These are phyloP conservation scores for Phytopythium ostracodes DNA, from an alignment of 352 stramenopile genomes.

Conservation along the genomic window DNA sequence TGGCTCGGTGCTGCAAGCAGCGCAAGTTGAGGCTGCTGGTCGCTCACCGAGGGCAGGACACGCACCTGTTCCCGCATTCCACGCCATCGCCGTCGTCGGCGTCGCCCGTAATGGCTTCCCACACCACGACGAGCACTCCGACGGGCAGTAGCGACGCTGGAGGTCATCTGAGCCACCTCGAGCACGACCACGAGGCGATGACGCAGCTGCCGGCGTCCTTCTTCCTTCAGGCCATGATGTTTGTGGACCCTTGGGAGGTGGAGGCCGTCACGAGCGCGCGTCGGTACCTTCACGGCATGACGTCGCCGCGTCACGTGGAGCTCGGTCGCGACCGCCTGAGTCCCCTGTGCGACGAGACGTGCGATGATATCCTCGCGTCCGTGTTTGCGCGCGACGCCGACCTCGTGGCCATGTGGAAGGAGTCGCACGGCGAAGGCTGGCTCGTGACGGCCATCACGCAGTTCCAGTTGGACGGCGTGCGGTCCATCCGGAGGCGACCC, in stretches of 20 bases:
- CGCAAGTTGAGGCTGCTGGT: constrained; percentile 67
- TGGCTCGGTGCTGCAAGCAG: constrained; percentile 73
- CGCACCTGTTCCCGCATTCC: constrained; percentile 37
- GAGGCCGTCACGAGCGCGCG: constrained; percentile 60
- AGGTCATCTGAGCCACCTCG: not conserved
- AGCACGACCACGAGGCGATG: constrained; percentile 13
- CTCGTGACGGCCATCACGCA: constrained; percentile 80
- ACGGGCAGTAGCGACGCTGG: not conserved
- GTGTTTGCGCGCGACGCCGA: constrained; percentile 55
- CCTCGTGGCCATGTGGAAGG: constrained; percentile 68
- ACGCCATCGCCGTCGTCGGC: not conserved
- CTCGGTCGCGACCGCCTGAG: constrained; percentile 74
- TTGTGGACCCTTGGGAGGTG: constrained; percentile 81
- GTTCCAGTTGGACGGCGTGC: constrained; percentile 67
- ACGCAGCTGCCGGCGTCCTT: constrained; percentile 18
- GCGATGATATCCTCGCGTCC: constrained; percentile 52
- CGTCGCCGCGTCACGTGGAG: constrained; percentile 50
- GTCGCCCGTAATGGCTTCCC: not conserved
- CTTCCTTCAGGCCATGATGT: constrained; percentile 67
- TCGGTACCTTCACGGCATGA: constrained; percentile 55
- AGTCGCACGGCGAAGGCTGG: constrained; percentile 67
- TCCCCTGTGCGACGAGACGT: constrained; percentile 56
- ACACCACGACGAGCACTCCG: not conserved
- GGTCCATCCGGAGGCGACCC: constrained; percentile 34
- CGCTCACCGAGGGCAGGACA: constrained; percentile 44